Conservation (phyloP, 2,329 filamentous ascomycete species). For the Eurotiales sp. region DNA sequence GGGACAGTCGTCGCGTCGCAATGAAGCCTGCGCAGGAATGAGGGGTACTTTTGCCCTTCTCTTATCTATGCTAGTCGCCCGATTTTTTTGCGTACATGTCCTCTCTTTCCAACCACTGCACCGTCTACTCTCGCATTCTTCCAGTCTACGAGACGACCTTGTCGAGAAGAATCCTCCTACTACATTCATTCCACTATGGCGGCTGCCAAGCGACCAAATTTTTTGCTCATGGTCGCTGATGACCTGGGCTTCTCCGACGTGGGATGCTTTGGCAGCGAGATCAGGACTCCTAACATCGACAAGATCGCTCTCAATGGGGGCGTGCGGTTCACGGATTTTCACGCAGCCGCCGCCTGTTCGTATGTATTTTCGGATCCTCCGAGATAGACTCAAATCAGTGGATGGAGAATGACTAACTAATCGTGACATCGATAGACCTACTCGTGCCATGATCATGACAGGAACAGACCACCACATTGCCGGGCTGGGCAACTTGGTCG, state of each 20-base stretch:
- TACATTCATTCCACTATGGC: slow-evolving; percentile 18
- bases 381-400: neutral
- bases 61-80: neutral
- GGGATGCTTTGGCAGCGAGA: slow-evolving; percentile 58
- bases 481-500: slow-evolving; percentile 56
- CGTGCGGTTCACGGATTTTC: slow-evolving; percentile 61
- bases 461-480: slow-evolving; percentile 57
- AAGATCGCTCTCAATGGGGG: slow-evolving; percentile 48
- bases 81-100: neutral
- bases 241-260: slow-evolving; percentile 60
- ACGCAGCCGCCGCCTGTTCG: slow-evolving; percentile 62
- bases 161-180: neutral
- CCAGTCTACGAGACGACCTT: no score
- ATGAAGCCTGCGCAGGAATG: neutral
- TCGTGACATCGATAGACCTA: slow-evolving; percentile 50
- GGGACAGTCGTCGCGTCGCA: neutral
- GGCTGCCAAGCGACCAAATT: slow-evolving; percentile 51
- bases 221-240: slow-evolving; percentile 57
- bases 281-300: slow-evolving; percentile 58
- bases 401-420: neutral
- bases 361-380: slow-evolving; percentile 20
- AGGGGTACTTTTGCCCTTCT: neutral
- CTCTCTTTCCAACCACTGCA: neutral
- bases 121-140: neutral
- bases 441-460: slow-evolving; percentile 63